A percentile compares a stretch with the other conserved stretches of the same genome.
phyloP scores from a whole-genome alignment of 164 flowering plant species.

The Nymphaea colorata region DNA sequence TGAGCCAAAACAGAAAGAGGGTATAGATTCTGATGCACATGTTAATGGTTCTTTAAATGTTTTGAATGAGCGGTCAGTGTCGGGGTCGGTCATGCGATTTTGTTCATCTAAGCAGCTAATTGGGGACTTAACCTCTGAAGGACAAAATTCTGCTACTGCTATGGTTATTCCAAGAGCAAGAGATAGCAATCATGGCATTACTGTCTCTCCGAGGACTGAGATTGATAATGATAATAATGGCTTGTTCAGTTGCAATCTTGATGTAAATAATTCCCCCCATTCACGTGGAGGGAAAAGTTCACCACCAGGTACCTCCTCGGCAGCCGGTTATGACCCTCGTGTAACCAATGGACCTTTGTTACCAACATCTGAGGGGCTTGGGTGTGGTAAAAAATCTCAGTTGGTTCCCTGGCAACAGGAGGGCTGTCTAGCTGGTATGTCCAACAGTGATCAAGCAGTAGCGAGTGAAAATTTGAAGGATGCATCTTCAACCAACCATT shows the following conservation, averaged over 20 bases:
- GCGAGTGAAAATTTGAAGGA: neutral
- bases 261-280: conserved; percentile 1
- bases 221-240: neutral
- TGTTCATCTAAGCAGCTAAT: neutral
- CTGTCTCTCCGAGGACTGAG: neutral
- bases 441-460: neutral
- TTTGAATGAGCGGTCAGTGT: neutral
- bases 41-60: neutral
- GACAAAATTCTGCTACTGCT: neutral
- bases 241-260: neutral
- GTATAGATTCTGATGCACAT: neutral
- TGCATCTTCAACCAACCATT: conserved; percentile 10
- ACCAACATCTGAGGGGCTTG: conserved; percentile 7
- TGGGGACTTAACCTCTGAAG: neutral
- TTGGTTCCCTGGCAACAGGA: conserved; percentile 15
- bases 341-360: neutral
- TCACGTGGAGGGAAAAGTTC: conserved; percentile 7
- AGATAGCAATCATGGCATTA: neutral
- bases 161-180: neutral
- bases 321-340: conserved; percentile 8
- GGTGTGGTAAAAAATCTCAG: conserved; percentile 13
- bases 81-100: neutral
- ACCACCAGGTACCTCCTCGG: conserved; percentile 12
- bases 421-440: conserved; percentile 9
- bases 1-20: neutral